Conservation (phyloP, 257 asterid genomes). For the Nyctanthes arbortristis region DNA sequence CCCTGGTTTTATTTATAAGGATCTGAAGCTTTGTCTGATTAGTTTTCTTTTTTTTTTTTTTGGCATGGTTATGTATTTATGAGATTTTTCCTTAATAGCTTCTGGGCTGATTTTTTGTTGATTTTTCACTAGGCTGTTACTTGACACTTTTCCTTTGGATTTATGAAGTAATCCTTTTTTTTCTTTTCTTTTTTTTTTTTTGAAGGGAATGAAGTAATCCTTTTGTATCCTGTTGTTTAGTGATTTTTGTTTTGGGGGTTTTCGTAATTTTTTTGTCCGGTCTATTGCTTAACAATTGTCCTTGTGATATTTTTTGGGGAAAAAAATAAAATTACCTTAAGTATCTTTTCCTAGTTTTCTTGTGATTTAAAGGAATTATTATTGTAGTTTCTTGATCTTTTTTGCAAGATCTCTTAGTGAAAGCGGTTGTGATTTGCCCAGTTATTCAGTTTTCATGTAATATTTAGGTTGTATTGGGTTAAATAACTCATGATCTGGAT, state of each 20-base stretch:
- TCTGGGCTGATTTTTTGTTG: conserved; percentile 7
- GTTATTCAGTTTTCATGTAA: neutral
- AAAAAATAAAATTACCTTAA: too few species aligned
- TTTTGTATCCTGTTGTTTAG: neutral
- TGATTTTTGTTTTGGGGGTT: conserved; percentile 17
- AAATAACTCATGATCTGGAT: neutral
- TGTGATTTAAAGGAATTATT: too few species aligned
- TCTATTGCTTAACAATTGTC: neutral
- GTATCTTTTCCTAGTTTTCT: neutral
- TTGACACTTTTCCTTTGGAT: neutral
- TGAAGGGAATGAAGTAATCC: too few species aligned
- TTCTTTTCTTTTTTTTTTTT: too few species aligned
- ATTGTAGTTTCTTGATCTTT: conserved; percentile 30
- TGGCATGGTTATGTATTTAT: neutral
- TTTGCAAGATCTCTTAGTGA: conserved; percentile 17
- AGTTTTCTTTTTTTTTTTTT: neutral
- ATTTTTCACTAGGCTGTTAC: neutral
- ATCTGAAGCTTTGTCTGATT: conserved; percentile 28
- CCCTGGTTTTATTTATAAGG: conserved; percentile 15
- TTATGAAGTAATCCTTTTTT: conserved; percentile 9
- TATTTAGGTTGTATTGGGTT: neutral
- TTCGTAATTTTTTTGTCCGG: neutral
- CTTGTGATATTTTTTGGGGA: neutral
- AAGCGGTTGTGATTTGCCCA: neutral
- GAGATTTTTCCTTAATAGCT: conserved; percentile 18